phyloP scores from a whole-genome alignment of 306 rosid species.

The Sesbania bispinosa region DNA sequence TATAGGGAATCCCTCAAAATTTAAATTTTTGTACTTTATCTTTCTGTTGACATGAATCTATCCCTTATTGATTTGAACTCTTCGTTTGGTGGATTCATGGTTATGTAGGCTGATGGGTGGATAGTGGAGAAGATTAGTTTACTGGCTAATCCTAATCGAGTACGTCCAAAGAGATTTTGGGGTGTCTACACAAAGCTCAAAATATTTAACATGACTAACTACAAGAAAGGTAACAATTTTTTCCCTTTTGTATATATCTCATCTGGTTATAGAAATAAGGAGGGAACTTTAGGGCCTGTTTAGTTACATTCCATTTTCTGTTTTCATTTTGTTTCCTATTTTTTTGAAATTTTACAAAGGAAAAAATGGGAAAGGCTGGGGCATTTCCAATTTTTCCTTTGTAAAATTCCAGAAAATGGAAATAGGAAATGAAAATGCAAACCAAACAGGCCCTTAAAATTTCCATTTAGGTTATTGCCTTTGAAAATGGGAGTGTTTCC shows the following conservation, averaged over 20 bases:
- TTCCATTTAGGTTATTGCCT: neutral
- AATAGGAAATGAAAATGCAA: too few relatives aligned
- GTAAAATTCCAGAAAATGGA: too few relatives aligned
- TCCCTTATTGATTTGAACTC: neutral
- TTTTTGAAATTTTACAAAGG: too few relatives aligned
- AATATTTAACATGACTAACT: slow-evolving; percentile 91
- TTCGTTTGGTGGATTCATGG: slow-evolving; percentile 13
- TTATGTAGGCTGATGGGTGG: slow-evolving; percentile 95
- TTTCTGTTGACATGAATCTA: neutral
- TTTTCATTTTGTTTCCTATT: too few relatives aligned
- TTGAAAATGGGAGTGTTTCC: neutral
- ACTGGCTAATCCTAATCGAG: slow-evolving; percentile 91
- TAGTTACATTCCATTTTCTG: too few relatives aligned
- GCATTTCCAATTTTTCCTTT: too few relatives aligned
- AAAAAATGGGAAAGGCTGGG: too few relatives aligned
- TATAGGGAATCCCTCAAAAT: neutral
- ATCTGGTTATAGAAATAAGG: slow-evolving; percentile 9
- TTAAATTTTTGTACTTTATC: neutral
- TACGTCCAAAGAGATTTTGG: slow-evolving; percentile 94
- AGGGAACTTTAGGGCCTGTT: too few relatives aligned
- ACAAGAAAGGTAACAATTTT: slow-evolving; percentile 66
- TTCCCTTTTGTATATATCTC: neutral
- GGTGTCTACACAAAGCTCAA: slow-evolving; percentile 96
- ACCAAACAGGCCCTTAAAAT: too few relatives aligned
- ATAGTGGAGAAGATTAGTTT: slow-evolving; percentile 83